phyloP scores from a whole-genome alignment of 768 basidiomycete genomes.

The Saitozyma sp. region DNA sequence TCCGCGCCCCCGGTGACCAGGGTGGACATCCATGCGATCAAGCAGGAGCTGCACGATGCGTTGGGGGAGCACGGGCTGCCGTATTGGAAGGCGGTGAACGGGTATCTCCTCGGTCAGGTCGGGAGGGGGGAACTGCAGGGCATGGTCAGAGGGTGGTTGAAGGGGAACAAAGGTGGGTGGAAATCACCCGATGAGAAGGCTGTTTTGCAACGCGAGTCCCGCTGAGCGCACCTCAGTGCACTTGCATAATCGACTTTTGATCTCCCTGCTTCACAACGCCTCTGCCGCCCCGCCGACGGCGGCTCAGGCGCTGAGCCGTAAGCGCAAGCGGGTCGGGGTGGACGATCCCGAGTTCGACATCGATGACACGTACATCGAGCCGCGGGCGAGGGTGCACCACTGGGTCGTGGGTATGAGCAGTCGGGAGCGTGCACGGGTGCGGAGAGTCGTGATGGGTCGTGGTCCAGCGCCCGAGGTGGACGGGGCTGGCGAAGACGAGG shows the following conservation, averaged over 20 bases:
- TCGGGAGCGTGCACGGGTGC: conserved; percentile 27
- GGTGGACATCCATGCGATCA: conserved; percentile 35
- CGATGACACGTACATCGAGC: conserved; percentile 33
- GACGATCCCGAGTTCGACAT: conserved; percentile 35
- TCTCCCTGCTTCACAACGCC: conserved; percentile 38
- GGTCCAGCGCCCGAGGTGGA: background rate
- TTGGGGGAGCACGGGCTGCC: conserved; percentile 43
- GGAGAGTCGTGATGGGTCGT: conserved; percentile 21
- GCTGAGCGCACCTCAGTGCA: conserved; percentile 22
- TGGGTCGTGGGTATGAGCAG: conserved; percentile 31
- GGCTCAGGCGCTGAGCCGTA: conserved; percentile 13
- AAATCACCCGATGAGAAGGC: background rate
- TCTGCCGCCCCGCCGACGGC: conserved; percentile 20
- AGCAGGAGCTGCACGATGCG: conserved; percentile 48
- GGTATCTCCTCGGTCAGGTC: conserved; percentile 44
- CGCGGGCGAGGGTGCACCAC: conserved; percentile 22
- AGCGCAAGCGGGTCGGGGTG: conserved; percentile 22
- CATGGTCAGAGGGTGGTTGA: conserved; percentile 40
- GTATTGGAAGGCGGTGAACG: conserved; percentile 49
- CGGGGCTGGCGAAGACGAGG: background rate
- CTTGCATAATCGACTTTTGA: conserved; percentile 39
- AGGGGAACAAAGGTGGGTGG: conserved; percentile 37
- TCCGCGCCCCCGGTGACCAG: conserved; percentile 23
- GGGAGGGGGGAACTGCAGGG: conserved; percentile 29
- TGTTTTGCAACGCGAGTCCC: background rate